Conservation (phyloP, 129 eudicot species). For the Flaveria ramosissima region DNA sequence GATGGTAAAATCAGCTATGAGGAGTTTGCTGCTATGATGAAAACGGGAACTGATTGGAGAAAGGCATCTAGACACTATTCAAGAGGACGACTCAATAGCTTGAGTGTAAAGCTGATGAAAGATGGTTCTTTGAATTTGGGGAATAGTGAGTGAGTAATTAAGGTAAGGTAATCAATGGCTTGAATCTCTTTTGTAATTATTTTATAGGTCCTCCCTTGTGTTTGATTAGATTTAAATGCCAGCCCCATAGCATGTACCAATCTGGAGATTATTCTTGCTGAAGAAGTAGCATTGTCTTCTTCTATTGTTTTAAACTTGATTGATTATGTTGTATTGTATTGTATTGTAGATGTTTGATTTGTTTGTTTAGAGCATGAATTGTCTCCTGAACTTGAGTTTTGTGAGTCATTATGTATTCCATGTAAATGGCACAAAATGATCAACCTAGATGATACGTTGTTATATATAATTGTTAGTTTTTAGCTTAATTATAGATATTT, state of each 20-base stretch:
- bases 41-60: conserved; percentile 88
- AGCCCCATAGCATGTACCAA: background rate
- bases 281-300: conserved; percentile 5
- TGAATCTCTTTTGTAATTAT: conserved; percentile 43
- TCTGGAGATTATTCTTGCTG: conserved; percentile 7
- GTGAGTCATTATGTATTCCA: background rate
- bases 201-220: conserved; percentile 26
- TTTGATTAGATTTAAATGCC: conserved; percentile 9
- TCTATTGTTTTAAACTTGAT: conserved; percentile 9
- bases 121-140: conserved; percentile 79
- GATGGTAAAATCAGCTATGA: conserved; percentile 79
- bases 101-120: conserved; percentile 74
- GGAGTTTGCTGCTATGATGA: conserved; percentile 89
- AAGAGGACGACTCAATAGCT: conserved; percentile 67
- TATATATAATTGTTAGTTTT: background rate
- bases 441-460: background rate
- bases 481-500: background rate
- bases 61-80: conserved; percentile 86
- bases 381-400: background rate
- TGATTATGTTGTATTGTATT: conserved; percentile 3
- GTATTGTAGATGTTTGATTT: background rate
- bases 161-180: conserved; percentile 2
- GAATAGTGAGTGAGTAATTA: conserved; percentile 40
- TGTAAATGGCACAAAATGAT: background rate
- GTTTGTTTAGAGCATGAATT: conserved; percentile 17